These are phyloP conservation scores for Teunomyces panamensis DNA, from an alignment of 805 yeast genomes.

Conservation along the genomic window DNA sequence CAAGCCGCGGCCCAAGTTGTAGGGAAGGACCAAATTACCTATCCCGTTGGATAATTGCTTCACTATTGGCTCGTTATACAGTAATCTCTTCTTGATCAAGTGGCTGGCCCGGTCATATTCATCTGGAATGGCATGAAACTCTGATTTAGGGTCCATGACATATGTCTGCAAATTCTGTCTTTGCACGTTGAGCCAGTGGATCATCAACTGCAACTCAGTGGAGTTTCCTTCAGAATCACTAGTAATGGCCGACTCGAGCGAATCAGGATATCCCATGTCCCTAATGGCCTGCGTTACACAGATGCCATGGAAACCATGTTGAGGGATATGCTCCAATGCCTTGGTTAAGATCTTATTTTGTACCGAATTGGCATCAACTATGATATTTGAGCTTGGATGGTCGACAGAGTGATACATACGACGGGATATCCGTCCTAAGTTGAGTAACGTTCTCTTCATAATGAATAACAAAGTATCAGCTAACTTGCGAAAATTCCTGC, in stretches of 20 bases:
- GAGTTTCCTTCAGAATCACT: slow-evolving; percentile 38
- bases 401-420: slow-evolving; percentile 33
- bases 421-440: slow-evolving; percentile 1
- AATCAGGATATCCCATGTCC: slow-evolving; percentile 51
- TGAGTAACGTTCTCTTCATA: slow-evolving; percentile 1
- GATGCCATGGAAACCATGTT: slow-evolving; percentile 46
- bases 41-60: slow-evolving; percentile 48
- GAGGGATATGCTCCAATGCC: slow-evolving; percentile 45
- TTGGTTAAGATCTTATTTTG: slow-evolving; percentile 41
- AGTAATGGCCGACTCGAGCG: slow-evolving; percentile 39
- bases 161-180: slow-evolving; percentile 34
- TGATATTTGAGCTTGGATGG: slow-evolving; percentile 34
- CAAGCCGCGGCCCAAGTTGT: slow-evolving; percentile 53
- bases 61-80: slow-evolving; percentile 48
- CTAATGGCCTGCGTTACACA: slow-evolving; percentile 52
- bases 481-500: slow-evolving; percentile 3
- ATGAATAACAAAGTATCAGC: not conserved
- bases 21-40: slow-evolving; percentile 62
- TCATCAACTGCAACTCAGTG: slow-evolving; percentile 56
- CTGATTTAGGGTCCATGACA: slow-evolving; percentile 24
- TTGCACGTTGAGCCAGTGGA: slow-evolving; percentile 46
- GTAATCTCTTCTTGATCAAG: slow-evolving; percentile 49
- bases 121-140: slow-evolving; percentile 24
- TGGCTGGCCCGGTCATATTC: slow-evolving; percentile 44
- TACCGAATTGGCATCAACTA: slow-evolving; percentile 28